Evolutionary conservation across 2,329 filamentous ascomycete genomes (phyloP).

Genomic region (Paraphaeosphaeria sporulosa): DNA sequence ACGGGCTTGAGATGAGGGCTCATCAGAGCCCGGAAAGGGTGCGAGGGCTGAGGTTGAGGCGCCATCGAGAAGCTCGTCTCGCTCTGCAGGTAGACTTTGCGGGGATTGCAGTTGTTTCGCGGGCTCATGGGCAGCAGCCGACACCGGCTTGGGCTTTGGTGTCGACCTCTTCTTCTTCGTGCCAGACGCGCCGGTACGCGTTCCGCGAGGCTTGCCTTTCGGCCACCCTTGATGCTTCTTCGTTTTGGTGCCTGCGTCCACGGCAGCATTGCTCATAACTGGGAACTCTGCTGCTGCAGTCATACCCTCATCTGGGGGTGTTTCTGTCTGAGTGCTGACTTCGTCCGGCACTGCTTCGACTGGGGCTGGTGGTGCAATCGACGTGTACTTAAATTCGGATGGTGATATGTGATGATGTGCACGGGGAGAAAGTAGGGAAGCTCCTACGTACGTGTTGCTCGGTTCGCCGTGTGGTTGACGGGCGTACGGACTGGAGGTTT

Average conservation of each 20-base stretch:
- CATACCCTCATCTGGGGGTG: slow-evolving; percentile 48
- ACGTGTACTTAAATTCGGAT: slow-evolving; percentile 26
- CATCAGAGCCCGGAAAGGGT: slow-evolving; percentile 18
- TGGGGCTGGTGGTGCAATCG: slow-evolving; percentile 19
- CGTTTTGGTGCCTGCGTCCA: slow-evolving; percentile 38
- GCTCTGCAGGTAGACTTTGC: slow-evolving; percentile 41
- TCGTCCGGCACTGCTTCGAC: slow-evolving; percentile 20
- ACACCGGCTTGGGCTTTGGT: slow-evolving; percentile 41
- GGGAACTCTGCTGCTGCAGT: slow-evolving; percentile 21
- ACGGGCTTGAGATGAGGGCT: slow-evolving; percentile 26
- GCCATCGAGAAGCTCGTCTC: slow-evolving; percentile 17
- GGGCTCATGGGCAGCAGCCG: slow-evolving; percentile 22
- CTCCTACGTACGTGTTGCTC: slow-evolving; percentile 20
- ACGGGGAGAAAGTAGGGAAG: slow-evolving; percentile 15
- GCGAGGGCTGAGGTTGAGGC: slow-evolving; percentile 15
- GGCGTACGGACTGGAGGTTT: slow-evolving; percentile 19
- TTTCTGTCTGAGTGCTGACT: slow-evolving; percentile 46
- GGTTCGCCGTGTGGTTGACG: slow-evolving; percentile 18
- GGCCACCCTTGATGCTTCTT: slow-evolving; percentile 53
- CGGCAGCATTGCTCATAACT: slow-evolving; percentile 19
- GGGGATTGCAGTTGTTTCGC: slow-evolving; percentile 45
- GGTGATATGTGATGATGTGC: slow-evolving; percentile 19
- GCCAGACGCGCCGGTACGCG: slow-evolving; percentile 44
- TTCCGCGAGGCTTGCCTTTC: slow-evolving; percentile 55
- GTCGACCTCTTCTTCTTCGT: slow-evolving; percentile 51